A percentile compares a stretch with the other conserved stretches of the same genome.
These are phyloP conservation scores for Pseudogymnoascus sp. DNA, from an alignment of 2,329 filamentous ascomycete species.

Conservation along the genomic window DNA sequence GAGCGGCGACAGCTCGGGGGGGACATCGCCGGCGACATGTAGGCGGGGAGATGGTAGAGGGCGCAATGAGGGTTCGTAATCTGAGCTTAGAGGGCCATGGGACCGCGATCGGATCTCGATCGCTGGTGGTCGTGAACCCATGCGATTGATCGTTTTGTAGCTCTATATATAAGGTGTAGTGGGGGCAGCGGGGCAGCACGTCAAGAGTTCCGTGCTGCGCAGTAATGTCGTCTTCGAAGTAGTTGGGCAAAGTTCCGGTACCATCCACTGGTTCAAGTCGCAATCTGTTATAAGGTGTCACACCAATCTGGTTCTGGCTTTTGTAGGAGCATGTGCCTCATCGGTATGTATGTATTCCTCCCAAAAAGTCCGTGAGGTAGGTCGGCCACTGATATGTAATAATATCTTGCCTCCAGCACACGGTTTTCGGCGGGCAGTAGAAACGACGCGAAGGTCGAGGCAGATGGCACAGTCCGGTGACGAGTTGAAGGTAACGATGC, in stretches of 20 bases:
- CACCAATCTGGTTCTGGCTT: slow-evolving; percentile 3
- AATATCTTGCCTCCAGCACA: not conserved
- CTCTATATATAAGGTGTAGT: not conserved
- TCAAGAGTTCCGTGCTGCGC: not conserved
- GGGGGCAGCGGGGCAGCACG: not conserved
- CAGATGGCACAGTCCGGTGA: not conserved
- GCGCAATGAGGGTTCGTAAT: slow-evolving; percentile 20
- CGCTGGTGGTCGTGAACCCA: slow-evolving; percentile 26
- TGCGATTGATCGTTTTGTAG: slow-evolving; percentile 13
- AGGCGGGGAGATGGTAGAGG: slow-evolving; percentile 56
- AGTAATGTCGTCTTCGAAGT: not conserved
- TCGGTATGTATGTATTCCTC: slow-evolving; percentile 1
- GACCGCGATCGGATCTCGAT: slow-evolving; percentile 29
- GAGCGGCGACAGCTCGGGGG: slow-evolving; percentile 85
- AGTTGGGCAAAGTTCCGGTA: not conserved
- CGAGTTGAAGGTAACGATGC: not conserved
- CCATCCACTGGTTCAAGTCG: not conserved
- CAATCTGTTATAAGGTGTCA: not conserved
- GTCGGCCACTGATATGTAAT: slow-evolving; percentile 5
- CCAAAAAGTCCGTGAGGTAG: not conserved
- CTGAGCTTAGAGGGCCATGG: slow-evolving; percentile 20
- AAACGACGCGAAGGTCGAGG: not conserved
- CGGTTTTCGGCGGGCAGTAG: not conserved
- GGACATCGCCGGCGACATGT: slow-evolving; percentile 72
- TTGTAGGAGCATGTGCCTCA: slow-evolving; percentile 2